phyloP scores from a whole-genome alignment of 1,284 basidiomycete genomes.

The Moesziomyces globuligerus region DNA sequence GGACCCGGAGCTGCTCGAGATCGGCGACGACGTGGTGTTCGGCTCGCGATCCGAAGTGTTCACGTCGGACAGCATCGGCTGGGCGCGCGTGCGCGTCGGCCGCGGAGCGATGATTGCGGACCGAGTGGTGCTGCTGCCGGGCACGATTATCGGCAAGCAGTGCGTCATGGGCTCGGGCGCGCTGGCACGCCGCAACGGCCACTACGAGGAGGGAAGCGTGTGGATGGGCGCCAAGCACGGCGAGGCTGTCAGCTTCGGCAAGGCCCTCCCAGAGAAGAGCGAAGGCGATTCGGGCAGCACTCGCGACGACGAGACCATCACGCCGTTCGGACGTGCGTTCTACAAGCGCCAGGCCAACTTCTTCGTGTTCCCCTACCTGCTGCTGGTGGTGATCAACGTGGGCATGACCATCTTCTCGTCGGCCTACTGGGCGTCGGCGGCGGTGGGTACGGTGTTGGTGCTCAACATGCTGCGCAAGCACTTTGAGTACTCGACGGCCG shows the following conservation, averaged over 20 bases:
- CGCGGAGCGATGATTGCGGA: constrained; percentile 67
- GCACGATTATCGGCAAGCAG: constrained; percentile 63
- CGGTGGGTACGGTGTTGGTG: constrained; percentile 63
- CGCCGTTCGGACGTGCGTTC: constrained; percentile 66
- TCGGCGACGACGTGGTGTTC: constrained; percentile 67
- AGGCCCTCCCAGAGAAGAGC: constrained; percentile 53
- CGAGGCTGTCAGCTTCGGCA: constrained; percentile 67
- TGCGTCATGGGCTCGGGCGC: constrained; percentile 67
- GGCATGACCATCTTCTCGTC: constrained; percentile 62
- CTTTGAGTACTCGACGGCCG: constrained; percentile 42
- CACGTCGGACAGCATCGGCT: constrained; percentile 66
- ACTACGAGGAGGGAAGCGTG: constrained; percentile 66
- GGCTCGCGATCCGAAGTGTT: constrained; percentile 67
- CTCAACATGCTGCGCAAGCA: constrained; percentile 58
- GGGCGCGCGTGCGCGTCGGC: constrained; percentile 65
- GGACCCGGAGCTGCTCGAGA: constrained; percentile 66
- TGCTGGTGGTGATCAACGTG: constrained; percentile 65
- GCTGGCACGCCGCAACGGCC: constrained; percentile 63
- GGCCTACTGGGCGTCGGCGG: constrained; percentile 65
- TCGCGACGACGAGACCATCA: constrained; percentile 62
- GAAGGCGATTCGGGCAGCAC: constrained; percentile 32
- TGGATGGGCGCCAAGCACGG: constrained; percentile 68
- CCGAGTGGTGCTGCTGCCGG: constrained; percentile 65
- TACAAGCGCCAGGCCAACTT: constrained; percentile 67
- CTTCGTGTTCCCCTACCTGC: constrained; percentile 66